Percentiles rank a stretch among this genome's conserved stretches.
Evolutionary conservation across 192 early-diverging fungal genomes (phyloP).

Genomic region (Backusella luteola): DNA sequence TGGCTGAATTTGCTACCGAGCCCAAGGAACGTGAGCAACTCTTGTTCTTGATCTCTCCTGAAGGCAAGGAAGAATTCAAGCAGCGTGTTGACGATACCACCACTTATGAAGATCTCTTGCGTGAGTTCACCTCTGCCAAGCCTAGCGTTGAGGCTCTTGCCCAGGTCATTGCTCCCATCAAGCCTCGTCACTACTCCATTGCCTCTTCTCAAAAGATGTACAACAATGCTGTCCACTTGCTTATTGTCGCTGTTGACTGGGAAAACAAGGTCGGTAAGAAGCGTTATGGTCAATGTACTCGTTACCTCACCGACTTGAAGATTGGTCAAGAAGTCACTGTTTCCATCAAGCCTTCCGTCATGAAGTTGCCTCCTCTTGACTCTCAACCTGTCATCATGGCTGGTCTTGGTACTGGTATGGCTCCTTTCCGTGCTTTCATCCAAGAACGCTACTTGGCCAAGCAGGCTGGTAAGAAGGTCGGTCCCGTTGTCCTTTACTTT

Average conservation of each 20-base stretch:
- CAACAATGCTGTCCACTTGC: conserved; percentile 85
- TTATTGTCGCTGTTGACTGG: conserved; percentile 95
- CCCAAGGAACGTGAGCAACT: conserved; percentile 65
- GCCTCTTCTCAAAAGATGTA: conserved; percentile 87
- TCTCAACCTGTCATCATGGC: conserved; percentile 93
- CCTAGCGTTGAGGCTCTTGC: conserved; percentile 73
- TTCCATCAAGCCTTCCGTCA: conserved; percentile 93
- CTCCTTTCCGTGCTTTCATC: conserved; percentile 96
- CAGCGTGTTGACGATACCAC: conserved; percentile 77
- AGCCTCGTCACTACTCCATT: conserved; percentile 98
- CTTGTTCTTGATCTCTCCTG: conserved; percentile 60
- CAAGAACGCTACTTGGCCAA: conserved; percentile 87
- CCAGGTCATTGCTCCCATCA: conserved; percentile 78
- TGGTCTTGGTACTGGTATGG: conserved; percentile 97
- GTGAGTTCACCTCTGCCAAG: conserved; percentile 81
- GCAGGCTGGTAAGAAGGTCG: conserved; percentile 76
- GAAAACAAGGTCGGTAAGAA: conserved; percentile 58
- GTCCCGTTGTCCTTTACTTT: conserved; percentile 95
- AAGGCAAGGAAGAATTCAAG: conserved; percentile 79
- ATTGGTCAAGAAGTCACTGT: conserved; percentile 76
- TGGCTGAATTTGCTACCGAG: conserved; percentile 73
- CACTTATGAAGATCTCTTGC: conserved; percentile 85
- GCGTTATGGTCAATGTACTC: conserved; percentile 88
- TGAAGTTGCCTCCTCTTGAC: conserved; percentile 87
- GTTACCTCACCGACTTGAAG: conserved; percentile 73